phyloP scores from a whole-genome alignment of 2,329 filamentous ascomycete species.

The Xylaria sp. region DNA sequence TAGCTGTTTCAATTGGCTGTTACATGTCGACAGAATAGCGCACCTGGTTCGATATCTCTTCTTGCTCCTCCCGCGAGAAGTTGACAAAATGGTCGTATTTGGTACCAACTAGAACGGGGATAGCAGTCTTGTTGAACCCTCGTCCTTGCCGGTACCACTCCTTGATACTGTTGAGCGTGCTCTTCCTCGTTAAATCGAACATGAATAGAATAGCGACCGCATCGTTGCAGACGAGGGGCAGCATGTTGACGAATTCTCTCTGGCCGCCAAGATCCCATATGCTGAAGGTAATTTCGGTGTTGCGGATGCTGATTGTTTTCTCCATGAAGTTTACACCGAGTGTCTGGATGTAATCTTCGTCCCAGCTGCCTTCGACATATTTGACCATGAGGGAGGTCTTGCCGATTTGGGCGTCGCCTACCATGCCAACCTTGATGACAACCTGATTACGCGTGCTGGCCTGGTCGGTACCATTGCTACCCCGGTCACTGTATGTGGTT shows the following conservation, averaged over 20 bases:
- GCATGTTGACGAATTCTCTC: slow-evolving; percentile 99
- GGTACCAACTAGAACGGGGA: slow-evolving; percentile 94
- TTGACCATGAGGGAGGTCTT: slow-evolving; percentile 99
- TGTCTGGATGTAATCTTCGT: slow-evolving; percentile 99
- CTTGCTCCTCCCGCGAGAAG: slow-evolving; percentile 94
- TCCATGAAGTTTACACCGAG: slow-evolving; percentile 99
- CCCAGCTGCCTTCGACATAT: slow-evolving; percentile 99
- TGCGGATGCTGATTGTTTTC: slow-evolving; percentile 98
- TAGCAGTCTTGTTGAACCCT: slow-evolving; percentile 99
- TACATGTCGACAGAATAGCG: background rate
- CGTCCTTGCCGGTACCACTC: slow-evolving; percentile 98
- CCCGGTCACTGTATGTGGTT: slow-evolving; percentile 51
- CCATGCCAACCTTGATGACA: slow-evolving; percentile 99
- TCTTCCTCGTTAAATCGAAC: slow-evolving; percentile 98
- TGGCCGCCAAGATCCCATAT: slow-evolving; percentile 99
- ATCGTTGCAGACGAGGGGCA: slow-evolving; percentile 98
- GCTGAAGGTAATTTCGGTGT: slow-evolving; percentile 99
- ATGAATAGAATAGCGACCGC: slow-evolving; percentile 99
- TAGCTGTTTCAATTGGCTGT: slow-evolving; percentile 21
- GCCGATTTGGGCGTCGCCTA: slow-evolving; percentile 97
- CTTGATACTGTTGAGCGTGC: slow-evolving; percentile 98
- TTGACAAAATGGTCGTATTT: slow-evolving; percentile 99
- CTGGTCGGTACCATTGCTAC: slow-evolving; percentile 47
- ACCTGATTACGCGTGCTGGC: slow-evolving; percentile 71
- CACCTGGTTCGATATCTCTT: slow-evolving; percentile 97